Evolutionary conservation across 2,329 filamentous ascomycete genomes (phyloP), one percentile per base, ranked within the genome.

Genomic region (Colletotrichum gigasporum): DNA sequence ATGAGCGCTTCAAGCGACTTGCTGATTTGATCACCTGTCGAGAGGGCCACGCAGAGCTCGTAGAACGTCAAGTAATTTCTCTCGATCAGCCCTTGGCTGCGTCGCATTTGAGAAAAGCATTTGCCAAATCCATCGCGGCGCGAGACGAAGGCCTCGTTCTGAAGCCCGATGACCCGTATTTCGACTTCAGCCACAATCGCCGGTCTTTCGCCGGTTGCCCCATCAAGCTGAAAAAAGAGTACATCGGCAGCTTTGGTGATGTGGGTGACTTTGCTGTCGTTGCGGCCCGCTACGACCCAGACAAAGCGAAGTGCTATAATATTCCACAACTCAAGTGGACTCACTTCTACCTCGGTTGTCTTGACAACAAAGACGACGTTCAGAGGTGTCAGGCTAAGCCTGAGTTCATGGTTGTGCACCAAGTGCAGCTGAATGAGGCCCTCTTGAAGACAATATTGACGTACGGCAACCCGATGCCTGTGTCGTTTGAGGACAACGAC

Each of bases 191-290:
- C 28, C 71, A 71, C 44, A 70, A 68, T 45, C 69, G 70, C 41
- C 69, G 77, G 69, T 67, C 81, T 28, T 80, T 79, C 63, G 72
- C 75, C 3, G 80, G 80, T 12, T 82, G 79, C 60, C 91, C 88
- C 73, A 92, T 97, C 71, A 97, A 97, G 76, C 76, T 97, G 41
- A 97, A 97, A 76, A 93, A 93, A 71, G 92, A 96, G 71, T 97
- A 96, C 70, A 57, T 97, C 35, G 83, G 85, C 24, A 88, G 88
- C 3, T 87, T 95, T 72, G 93, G 93, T 1, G 94, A 96, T 65
- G 87, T 93, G 28, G 91, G 91, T 9, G 94, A 97, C 74, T 92
- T 97, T 72, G 90, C 91, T 2, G 83, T 95, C 2, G 80, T 97
- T 3, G 94, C 92, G 0, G 94, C 88, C 5, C 87, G 87, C 16